These are phyloP conservation scores for Acrocalymma vagum DNA, from an alignment of 2,329 filamentous ascomycete genomes.

Conservation along the genomic window DNA sequence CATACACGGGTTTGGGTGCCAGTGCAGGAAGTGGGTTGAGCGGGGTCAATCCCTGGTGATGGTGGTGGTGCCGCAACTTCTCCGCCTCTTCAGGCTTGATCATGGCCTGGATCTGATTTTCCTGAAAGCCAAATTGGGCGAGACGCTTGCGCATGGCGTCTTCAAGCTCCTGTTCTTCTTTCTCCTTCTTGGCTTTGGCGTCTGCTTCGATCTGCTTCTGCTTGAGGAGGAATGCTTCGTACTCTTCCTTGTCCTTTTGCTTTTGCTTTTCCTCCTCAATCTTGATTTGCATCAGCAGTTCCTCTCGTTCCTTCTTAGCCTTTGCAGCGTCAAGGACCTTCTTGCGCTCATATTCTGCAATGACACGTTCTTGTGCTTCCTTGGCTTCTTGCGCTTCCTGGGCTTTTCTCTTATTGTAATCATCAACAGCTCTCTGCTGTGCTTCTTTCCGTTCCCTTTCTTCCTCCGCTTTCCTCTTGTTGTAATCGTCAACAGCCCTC, in stretches of 20 bases:
- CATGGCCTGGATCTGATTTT: conserved; percentile 58
- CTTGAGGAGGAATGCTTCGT: conserved; percentile 50
- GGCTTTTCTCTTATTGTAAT: conserved; percentile 42
- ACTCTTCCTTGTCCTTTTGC: conserved; percentile 53
- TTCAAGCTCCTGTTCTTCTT: conserved; percentile 53
- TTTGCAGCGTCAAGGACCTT: conserved; percentile 46
- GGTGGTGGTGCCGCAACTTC: conserved; percentile 38
- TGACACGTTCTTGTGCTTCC: conserved; percentile 41
- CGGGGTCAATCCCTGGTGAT: too few relatives aligned
- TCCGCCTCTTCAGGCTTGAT: conserved; percentile 56
- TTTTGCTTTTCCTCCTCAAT: conserved; percentile 51
- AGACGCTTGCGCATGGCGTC: conserved; percentile 55
- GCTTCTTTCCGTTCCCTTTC: conserved; percentile 38
- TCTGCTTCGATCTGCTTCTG: conserved; percentile 52
- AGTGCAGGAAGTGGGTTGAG: conserved; percentile 43
- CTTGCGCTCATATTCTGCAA: conserved; percentile 47
- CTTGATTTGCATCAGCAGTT: conserved; percentile 48
- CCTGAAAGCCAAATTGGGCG: conserved; percentile 54
- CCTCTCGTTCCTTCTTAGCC: conserved; percentile 46
- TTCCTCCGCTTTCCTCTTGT: conserved; percentile 32
- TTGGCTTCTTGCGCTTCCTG: conserved; percentile 40
- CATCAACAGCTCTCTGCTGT: conserved; percentile 42
- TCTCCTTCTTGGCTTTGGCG: conserved; percentile 50
- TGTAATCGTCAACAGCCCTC: conserved; percentile 26
- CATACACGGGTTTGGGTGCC: conserved; percentile 52